Percentiles rank a stretch among this genome's conserved stretches.
Conservation (phyloP, 2,329 filamentous ascomycete genomes). For the Aspergillus novofumigatus region DNA sequence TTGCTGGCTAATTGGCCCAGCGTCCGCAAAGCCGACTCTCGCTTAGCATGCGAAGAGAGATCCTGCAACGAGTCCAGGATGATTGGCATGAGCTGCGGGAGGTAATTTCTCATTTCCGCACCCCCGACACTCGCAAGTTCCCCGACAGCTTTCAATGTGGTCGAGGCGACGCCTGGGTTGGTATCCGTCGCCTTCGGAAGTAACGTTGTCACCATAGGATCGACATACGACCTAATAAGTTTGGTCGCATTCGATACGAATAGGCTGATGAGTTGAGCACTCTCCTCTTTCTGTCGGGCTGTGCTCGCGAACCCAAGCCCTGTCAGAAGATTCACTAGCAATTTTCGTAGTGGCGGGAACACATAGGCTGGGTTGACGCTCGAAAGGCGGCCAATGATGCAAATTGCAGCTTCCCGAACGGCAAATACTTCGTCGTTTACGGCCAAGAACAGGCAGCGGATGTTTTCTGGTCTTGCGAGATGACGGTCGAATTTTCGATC, state of each 20-base stretch:
- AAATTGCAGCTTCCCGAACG: constrained; percentile 90
- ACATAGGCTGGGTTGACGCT: constrained; percentile 94
- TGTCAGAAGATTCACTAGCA: constrained; percentile 91
- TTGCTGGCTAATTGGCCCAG: constrained; percentile 91
- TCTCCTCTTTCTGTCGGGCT: constrained; percentile 91
- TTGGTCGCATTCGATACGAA: constrained; percentile 89
- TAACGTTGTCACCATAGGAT: constrained; percentile 92
- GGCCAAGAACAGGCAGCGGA: constrained; percentile 89
- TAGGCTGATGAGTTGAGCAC: constrained; percentile 84
- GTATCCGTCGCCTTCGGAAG: constrained; percentile 84
- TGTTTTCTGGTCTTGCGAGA: constrained; percentile 95
- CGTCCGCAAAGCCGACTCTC: constrained; percentile 85
- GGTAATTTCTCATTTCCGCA: constrained; percentile 88
- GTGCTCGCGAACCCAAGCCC: constrained; percentile 96
- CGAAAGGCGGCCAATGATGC: constrained; percentile 90
- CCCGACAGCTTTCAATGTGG: constrained; percentile 90
- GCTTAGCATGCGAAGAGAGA: constrained; percentile 82
- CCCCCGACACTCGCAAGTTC: constrained; percentile 92
- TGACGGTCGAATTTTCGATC: constrained; percentile 94
- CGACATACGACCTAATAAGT: constrained; percentile 92
- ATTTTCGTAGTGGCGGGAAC: constrained; percentile 90
- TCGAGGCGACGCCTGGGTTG: constrained; percentile 84
- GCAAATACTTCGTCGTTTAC: constrained; percentile 92
- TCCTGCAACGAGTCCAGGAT: constrained; percentile 93
- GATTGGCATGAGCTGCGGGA: constrained; percentile 87